Evolutionary conservation across 495 filamentous ascomycete genomes (phyloP).

Genomic region (Schizothecium vesticola): DNA sequence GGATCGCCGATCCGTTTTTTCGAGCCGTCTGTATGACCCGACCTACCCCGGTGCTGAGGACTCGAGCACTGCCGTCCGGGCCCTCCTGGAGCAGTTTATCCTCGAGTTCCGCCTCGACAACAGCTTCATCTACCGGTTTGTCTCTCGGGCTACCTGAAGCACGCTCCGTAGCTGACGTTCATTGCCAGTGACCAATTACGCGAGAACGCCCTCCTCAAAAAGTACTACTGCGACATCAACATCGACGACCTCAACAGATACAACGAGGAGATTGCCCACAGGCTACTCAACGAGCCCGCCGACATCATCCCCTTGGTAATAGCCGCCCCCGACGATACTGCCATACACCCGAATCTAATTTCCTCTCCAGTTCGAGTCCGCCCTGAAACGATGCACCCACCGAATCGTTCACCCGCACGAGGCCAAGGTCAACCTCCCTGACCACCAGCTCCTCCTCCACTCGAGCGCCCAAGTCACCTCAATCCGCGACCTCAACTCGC

Average conservation of each 20-base stretch:
- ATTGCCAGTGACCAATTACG: slow-evolving; percentile 78
- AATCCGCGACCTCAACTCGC: slow-evolving; percentile 89
- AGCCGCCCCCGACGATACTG: background rate
- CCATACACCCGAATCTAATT: background rate
- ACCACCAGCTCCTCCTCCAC: slow-evolving; percentile 94
- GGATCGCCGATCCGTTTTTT: slow-evolving; percentile 89
- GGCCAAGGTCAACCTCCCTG: slow-evolving; percentile 63
- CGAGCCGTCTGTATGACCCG: slow-evolving; percentile 39
- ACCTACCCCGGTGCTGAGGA: slow-evolving; percentile 47
- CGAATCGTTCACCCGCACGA: slow-evolving; percentile 80
- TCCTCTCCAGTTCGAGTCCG: slow-evolving; percentile 71
- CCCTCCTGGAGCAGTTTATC: slow-evolving; percentile 73
- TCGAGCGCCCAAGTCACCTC: slow-evolving; percentile 85
- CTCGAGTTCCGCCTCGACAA: slow-evolving; percentile 94
- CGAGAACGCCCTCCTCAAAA: slow-evolving; percentile 91
- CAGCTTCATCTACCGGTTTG: slow-evolving; percentile 83
- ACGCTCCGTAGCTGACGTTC: slow-evolving; percentile 15
- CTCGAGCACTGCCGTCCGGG: slow-evolving; percentile 51
- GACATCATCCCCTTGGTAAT: slow-evolving; percentile 88
- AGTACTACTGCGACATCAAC: slow-evolving; percentile 96
- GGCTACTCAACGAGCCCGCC: slow-evolving; percentile 81
- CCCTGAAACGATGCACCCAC: slow-evolving; percentile 83
- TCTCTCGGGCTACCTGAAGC: background rate
- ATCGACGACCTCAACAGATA: slow-evolving; percentile 94
- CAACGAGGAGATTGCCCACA: slow-evolving; percentile 92